Evolutionary conservation across 2,329 filamentous ascomycete species (phyloP).

Genomic region (Colletotrichum gloeosporioides): DNA sequence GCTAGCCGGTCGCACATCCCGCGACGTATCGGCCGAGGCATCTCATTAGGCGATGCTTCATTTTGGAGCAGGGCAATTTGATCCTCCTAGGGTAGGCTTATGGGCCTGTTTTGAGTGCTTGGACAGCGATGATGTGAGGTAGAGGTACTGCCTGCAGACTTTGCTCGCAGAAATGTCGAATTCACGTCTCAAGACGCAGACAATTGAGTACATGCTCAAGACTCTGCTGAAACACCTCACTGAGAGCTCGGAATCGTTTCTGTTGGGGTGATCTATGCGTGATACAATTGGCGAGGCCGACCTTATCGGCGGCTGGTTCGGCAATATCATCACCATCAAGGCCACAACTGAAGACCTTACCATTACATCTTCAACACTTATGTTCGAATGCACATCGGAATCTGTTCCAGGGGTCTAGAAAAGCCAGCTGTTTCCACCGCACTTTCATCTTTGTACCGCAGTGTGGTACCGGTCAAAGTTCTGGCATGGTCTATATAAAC

Average conservation of each 20-base stretch:
- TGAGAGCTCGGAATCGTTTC: background rate
- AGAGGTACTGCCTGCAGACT: background rate
- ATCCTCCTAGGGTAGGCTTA: background rate
- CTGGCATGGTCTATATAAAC: background rate
- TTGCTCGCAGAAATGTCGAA: background rate
- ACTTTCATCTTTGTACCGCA: background rate
- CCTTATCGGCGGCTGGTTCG: background rate
- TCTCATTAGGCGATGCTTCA: background rate
- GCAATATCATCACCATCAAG: background rate
- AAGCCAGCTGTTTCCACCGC: background rate
- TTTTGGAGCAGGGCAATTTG: background rate
- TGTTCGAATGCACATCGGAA: background rate
- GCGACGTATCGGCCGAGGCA: background rate
- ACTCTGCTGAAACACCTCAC: accelerated
- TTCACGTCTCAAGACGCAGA: background rate
- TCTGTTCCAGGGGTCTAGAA: background rate
- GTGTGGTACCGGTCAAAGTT: background rate
- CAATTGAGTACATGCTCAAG: background rate
- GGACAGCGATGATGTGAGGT: background rate
- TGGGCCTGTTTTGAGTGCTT: background rate
- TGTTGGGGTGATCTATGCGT: background rate
- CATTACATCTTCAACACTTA: background rate
- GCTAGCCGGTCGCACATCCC: background rate
- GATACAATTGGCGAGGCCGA: background rate
- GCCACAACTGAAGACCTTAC: background rate